Conservation (phyloP, 192 early-diverging fungal species). For the Mycoemilia scoparia region DNA sequence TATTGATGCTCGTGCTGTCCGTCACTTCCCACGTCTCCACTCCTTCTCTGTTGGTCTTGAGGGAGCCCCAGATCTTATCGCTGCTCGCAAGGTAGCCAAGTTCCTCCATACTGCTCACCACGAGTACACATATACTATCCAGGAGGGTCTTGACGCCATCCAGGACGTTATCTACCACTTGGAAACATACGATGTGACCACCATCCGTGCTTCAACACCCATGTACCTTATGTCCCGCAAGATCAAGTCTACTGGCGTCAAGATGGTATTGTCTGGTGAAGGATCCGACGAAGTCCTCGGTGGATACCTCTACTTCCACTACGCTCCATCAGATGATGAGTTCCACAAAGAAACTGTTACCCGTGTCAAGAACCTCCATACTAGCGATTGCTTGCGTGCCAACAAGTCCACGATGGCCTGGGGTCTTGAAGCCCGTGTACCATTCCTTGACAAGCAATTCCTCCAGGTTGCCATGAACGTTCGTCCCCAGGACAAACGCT, state of each 20-base stretch:
- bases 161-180: conserved; percentile 91
- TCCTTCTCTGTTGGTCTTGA: conserved; percentile 94
- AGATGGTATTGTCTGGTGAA: conserved; percentile 97
- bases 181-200: conserved; percentile 98
- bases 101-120: conserved; percentile 87
- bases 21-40: conserved; percentile 79
- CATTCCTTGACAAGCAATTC: conserved; percentile 89
- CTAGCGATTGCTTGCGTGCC: conserved; percentile 88
- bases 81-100: conserved; percentile 76
- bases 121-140: conserved; percentile 87
- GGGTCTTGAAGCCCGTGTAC: conserved; percentile 96
- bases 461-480: conserved; percentile 84
- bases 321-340: conserved; percentile 56
- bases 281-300: conserved; percentile 95
- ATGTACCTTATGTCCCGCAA: conserved; percentile 97
- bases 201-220: conserved; percentile 93
- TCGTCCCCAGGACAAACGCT: conserved; percentile 67
- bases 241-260: conserved; percentile 97
- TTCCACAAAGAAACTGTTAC: conserved; percentile 83
- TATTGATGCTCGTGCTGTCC: conserved; percentile 39
- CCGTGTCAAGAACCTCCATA: conserved; percentile 94
- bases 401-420: conserved; percentile 99
- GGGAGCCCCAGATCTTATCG: conserved; percentile 80
- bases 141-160: conserved; percentile 91
- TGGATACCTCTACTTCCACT: conserved; percentile 96